Conservation (phyloP, 208 protist species). For the Wallacemonas collosoma region DNA sequence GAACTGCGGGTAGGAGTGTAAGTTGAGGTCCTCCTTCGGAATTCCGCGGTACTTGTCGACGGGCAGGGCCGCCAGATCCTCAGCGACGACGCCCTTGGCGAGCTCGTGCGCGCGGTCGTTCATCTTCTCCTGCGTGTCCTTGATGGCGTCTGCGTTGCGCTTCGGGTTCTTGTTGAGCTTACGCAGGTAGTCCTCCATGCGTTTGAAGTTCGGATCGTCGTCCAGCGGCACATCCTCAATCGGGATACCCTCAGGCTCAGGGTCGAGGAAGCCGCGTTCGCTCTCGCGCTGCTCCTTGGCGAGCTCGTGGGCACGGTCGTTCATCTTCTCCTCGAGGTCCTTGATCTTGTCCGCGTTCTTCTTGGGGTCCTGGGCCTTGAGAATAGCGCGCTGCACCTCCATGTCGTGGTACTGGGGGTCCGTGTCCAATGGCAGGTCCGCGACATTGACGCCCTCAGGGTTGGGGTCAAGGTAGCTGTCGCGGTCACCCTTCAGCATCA, state of each 20-base stretch:
- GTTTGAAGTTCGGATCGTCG: slow-evolving; percentile 54
- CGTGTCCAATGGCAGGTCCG: slow-evolving; percentile 59
- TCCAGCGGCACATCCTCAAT: slow-evolving; percentile 60
- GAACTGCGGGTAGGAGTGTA: slow-evolving; percentile 72
- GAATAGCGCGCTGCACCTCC: slow-evolving; percentile 72
- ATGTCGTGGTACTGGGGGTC: slow-evolving; percentile 56
- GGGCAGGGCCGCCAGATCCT: slow-evolving; percentile 61
- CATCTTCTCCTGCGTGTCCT: slow-evolving; percentile 71
- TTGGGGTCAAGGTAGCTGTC: slow-evolving; percentile 67
- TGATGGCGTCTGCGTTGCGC: slow-evolving; percentile 57
- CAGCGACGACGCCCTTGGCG: slow-evolving; percentile 52
- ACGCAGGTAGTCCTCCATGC: slow-evolving; percentile 63
- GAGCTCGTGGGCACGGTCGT: slow-evolving; percentile 70
- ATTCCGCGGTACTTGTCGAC: slow-evolving; percentile 62
- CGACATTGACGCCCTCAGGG: slow-evolving; percentile 59
- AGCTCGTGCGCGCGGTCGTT: slow-evolving; percentile 75
- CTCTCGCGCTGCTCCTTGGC: slow-evolving; percentile 49
- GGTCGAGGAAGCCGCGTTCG: slow-evolving; percentile 67
- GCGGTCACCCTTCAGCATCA: slow-evolving; percentile 65
- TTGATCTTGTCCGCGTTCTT: slow-evolving; percentile 50
- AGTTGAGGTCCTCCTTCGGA: slow-evolving; percentile 66
- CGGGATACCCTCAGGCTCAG: slow-evolving; percentile 70
- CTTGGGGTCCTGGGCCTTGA: slow-evolving; percentile 49
- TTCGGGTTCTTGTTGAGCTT: slow-evolving; percentile 66
- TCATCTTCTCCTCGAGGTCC: slow-evolving; percentile 67